These are phyloP conservation scores for Colletotrichum somersetense DNA, from an alignment of 2,329 filamentous ascomycete species.

Conservation along the genomic window DNA sequence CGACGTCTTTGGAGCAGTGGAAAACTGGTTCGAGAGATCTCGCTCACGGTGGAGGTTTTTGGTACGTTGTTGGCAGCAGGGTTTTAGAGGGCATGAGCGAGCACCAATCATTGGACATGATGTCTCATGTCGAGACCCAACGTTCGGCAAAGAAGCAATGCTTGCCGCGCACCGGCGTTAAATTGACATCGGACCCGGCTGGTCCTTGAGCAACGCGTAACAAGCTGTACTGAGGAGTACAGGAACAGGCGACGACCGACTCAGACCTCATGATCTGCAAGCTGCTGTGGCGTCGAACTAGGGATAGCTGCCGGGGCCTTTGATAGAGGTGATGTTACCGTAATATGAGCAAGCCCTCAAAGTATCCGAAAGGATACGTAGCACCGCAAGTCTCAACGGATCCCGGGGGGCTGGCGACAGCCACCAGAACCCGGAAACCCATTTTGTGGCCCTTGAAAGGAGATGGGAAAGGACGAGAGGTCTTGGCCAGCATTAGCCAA, in stretches of 20 bases:
- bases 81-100: constrained; percentile 10
- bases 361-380: background rate
- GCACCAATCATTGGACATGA: constrained; percentile 20
- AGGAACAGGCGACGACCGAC: constrained; percentile 28
- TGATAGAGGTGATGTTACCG: constrained; percentile 26
- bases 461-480: background rate
- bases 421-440: background rate
- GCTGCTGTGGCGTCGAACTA: constrained; percentile 16
- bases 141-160: constrained; percentile 33
- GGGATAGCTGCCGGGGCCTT: constrained; percentile 14
- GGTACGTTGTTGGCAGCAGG: constrained; percentile 13
- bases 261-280: constrained; percentile 27
- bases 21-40: constrained; percentile 6
- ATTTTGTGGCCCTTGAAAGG: constrained; percentile 3
- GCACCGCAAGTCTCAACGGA: background rate
- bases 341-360: constrained; percentile 22
- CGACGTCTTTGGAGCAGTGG: background rate
- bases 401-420: background rate
- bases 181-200: constrained; percentile 11
- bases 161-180: background rate
- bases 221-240: constrained; percentile 24
- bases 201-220: constrained; percentile 1
- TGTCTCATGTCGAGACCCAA: constrained; percentile 33
- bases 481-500: background rate
- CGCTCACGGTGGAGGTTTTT: constrained; percentile 4